Evolutionary conservation across 1,284 basidiomycete species (phyloP), one percentile per base, ranked within the genome.

Genomic region (Pascua guehoae): DNA sequence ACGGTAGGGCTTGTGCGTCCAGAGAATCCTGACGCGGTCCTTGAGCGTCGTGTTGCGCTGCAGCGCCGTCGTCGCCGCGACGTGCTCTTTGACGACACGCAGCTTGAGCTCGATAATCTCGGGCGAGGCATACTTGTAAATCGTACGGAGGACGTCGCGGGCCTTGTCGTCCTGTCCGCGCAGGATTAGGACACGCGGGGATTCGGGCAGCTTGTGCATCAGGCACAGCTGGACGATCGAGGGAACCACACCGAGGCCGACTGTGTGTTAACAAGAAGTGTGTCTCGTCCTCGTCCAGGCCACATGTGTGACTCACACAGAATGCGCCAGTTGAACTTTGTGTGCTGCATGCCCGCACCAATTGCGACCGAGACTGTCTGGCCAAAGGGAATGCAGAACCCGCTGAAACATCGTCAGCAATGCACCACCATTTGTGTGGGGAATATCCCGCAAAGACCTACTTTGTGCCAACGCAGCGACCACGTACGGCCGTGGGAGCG

Each of bases 171-270:
- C 47, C 15, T 65, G 41, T 32, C 62, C 64, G 11, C 64, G 63
- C 46, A 66, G 63, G 54, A 73, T 60, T 41, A 73, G 53, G 48
- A 71, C 64, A 44, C 71, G 67, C 11, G 72, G 73, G 1, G 70
- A 72, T 51, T 76, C 72, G 40, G 71, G 70, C 54, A 74, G 64
- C 61, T 61, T 74, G 65, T 75, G 71, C 52, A 76, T 68, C 39
- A 68, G 57, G 44, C 64, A 32, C 12, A 67, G 56, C 49, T 75
- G 73, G 12, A 69, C 24, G 42, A 75, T 54, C 24, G 73, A 69
- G 12, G 72, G 71, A 18, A 72, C 58, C n/a, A 69, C 67, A 7
- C 75, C 71, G 36, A 73, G 56, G 11, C 70, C 74, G 46, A 75
- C 54, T 56, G 54, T 64, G 62, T 65, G 1, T 71, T 61, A 12